These are phyloP conservation scores for Aspergillus jensenii DNA, from an alignment of 2,329 filamentous ascomycete genomes.

Conservation along the genomic window DNA sequence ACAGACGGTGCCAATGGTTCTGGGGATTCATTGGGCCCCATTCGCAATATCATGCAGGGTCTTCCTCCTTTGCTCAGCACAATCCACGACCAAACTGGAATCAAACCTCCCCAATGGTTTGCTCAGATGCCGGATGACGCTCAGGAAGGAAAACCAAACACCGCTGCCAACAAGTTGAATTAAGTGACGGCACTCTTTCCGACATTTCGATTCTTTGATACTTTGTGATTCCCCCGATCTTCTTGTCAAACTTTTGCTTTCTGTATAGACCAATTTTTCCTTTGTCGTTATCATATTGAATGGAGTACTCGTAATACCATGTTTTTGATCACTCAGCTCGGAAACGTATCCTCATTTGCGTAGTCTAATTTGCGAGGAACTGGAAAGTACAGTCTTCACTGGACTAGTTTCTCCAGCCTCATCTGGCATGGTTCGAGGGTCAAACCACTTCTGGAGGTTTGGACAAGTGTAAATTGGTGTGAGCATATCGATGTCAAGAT, in stretches of 20 bases:
- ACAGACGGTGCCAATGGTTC: constrained; percentile 42
- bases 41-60: constrained; percentile 81
- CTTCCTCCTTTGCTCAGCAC: constrained; percentile 79
- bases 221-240: background rate
- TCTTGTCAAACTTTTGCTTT: background rate
- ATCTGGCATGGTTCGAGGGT: too few relatives aligned
- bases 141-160: background rate
- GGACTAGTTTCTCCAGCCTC: too few relatives aligned
- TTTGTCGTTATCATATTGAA: background rate
- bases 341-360: background rate
- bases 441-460: too few relatives aligned
- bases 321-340: background rate
- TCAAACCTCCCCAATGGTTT: constrained; percentile 73
- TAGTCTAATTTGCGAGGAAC: background rate
- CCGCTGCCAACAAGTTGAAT: background rate
- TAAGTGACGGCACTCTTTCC: background rate
- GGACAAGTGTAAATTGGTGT: too few relatives aligned
- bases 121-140: constrained; percentile 49
- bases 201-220: background rate
- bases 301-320: background rate
- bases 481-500: too few relatives aligned
- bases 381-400: too few relatives aligned
- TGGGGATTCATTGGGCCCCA: constrained; percentile 60
- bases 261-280: background rate
- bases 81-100: constrained; percentile 86